A percentile compares a stretch with the other conserved stretches of the same genome.
phyloP scores from a whole-genome alignment of 179 eudicot species.

The Dionaea muscipula region DNA sequence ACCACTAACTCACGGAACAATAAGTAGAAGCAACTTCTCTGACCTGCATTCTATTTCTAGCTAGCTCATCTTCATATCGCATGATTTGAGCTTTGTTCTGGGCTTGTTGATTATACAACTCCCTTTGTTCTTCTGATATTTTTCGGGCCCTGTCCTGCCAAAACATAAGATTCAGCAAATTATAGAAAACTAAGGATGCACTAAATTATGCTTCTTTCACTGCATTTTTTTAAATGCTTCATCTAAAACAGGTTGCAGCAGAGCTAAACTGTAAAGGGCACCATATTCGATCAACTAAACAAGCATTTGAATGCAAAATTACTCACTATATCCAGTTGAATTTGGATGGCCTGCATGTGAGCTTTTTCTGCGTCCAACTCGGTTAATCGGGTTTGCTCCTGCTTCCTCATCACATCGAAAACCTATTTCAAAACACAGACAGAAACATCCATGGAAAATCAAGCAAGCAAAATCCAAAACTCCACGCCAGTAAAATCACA shows the following conservation, averaged over 20 bases:
- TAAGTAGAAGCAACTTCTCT: background rate
- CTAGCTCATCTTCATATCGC: constrained; percentile 87
- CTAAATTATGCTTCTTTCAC: background rate
- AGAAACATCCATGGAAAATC: background rate
- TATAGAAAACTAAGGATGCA: background rate
- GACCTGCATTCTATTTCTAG: constrained; percentile 94
- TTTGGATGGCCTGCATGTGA: constrained; percentile 43
- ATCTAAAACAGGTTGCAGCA: no score
- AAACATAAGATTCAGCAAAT: constrained; percentile 1
- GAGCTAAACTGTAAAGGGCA: no score
- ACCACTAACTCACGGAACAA: background rate
- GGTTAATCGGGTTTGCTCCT: no score
- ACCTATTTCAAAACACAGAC: constrained; percentile 27
- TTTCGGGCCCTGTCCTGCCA: constrained; percentile 68
- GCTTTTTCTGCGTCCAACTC: constrained; percentile 63
- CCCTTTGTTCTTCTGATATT: constrained; percentile 81
- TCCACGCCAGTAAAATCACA: no score
- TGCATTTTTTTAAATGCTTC: no score
- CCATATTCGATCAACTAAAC: no score
- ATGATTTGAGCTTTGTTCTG: constrained; percentile 76
- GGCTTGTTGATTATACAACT: constrained; percentile 64
- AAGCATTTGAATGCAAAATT: background rate
- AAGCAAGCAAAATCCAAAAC: background rate
- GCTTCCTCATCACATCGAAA: constrained; percentile 70
- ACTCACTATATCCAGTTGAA: constrained; percentile 59